phyloP scores from a whole-genome alignment of 1,284 basidiomycete species.

The Trametes versicolor region DNA sequence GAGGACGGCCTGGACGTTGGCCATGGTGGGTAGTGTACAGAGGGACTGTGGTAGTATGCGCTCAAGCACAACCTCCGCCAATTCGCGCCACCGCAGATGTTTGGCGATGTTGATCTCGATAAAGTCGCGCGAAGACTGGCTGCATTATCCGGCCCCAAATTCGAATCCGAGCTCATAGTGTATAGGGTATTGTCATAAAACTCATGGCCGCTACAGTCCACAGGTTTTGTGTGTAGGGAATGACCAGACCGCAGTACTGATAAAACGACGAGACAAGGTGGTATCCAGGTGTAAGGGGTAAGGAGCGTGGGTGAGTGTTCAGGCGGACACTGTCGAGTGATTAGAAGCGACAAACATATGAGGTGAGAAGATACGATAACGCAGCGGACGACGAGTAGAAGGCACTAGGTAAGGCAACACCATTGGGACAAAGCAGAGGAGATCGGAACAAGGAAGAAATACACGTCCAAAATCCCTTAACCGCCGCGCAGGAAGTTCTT shows the following conservation, averaged over 20 bases:
- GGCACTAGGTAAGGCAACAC: slow-evolving; percentile 47
- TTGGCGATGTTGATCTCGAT: slow-evolving; percentile 35
- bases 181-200: slow-evolving; percentile 52
- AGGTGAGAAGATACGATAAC: slow-evolving; percentile 56
- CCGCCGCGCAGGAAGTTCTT: slow-evolving; percentile 77
- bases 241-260: slow-evolving; percentile 51
- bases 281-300: slow-evolving; percentile 71
- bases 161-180: slow-evolving; percentile 35
- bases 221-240: slow-evolving; percentile 43
- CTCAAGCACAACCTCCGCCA: not conserved
- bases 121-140: slow-evolving; percentile 22
- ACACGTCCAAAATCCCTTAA: slow-evolving; percentile 47
- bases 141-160: slow-evolving; percentile 14
- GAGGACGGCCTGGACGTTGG: slow-evolving; percentile 74
- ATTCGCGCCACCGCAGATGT: slow-evolving; percentile 30
- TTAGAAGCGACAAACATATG: slow-evolving; percentile 47
- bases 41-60: slow-evolving; percentile 8
- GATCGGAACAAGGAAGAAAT: slow-evolving; percentile 33
- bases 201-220: slow-evolving; percentile 46
- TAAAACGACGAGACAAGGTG: slow-evolving; percentile 56
- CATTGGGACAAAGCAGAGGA: slow-evolving; percentile 44
- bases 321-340: slow-evolving; percentile 39
- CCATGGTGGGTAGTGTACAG: slow-evolving; percentile 52
- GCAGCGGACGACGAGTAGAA: slow-evolving; percentile 39
- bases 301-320: slow-evolving; percentile 62